Percentiles rank a stretch among this genome's conserved stretches.
Evolutionary conservation across 2,329 filamentous ascomycete genomes (phyloP).

Genomic region (Apiospora saccharicola): DNA sequence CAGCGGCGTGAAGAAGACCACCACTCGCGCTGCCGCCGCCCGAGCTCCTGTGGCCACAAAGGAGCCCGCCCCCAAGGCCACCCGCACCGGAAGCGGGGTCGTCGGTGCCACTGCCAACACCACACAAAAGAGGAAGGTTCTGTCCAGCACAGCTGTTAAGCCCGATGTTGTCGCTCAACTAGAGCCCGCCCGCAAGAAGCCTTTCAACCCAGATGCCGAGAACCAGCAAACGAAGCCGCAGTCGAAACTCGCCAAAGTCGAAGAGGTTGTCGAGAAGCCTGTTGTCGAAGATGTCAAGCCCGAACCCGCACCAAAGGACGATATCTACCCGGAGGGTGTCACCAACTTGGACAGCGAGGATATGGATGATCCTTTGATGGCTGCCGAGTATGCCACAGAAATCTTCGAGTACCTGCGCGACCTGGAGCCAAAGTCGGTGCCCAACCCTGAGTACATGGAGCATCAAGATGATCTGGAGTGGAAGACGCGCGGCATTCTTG

Average conservation of each 20-base stretch:
- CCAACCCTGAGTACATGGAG: slow-evolving; percentile 94
- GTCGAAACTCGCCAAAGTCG: slow-evolving; percentile 41
- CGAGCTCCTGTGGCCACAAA: slow-evolving; percentile 72
- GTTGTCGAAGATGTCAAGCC: slow-evolving; percentile 36
- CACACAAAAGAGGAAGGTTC: slow-evolving; percentile 72
- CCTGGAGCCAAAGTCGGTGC: slow-evolving; percentile 79
- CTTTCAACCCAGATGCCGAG: slow-evolving; percentile 60
- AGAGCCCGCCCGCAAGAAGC: slow-evolving; percentile 73
- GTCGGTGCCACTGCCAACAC: slow-evolving; percentile 57
- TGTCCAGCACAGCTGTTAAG: slow-evolving; percentile 62
- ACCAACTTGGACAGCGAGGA: slow-evolving; percentile 86
- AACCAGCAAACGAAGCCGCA: slow-evolving; percentile 48
- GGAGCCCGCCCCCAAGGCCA: slow-evolving; percentile 69
- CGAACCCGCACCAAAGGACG: slow-evolving; percentile 30
- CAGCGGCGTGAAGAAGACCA: slow-evolving; percentile 79
- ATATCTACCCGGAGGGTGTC: slow-evolving; percentile 49
- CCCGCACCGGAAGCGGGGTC: slow-evolving; percentile 72
- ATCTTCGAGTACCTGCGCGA: slow-evolving; percentile 96
- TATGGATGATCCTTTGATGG: slow-evolving; percentile 93
- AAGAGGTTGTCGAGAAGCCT: slow-evolving; percentile 42
- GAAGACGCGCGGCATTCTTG: slow-evolving; percentile 97
- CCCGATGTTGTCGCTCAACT: slow-evolving; percentile 67
- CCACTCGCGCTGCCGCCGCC: slow-evolving; percentile 62
- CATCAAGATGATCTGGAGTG: slow-evolving; percentile 95
- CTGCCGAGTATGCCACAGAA: slow-evolving; percentile 94